Percentiles rank a stretch among this genome's conserved stretches.
phyloP scores from a whole-genome alignment of 1,284 basidiomycete genomes.

The Trichosporon ovoides region DNA sequence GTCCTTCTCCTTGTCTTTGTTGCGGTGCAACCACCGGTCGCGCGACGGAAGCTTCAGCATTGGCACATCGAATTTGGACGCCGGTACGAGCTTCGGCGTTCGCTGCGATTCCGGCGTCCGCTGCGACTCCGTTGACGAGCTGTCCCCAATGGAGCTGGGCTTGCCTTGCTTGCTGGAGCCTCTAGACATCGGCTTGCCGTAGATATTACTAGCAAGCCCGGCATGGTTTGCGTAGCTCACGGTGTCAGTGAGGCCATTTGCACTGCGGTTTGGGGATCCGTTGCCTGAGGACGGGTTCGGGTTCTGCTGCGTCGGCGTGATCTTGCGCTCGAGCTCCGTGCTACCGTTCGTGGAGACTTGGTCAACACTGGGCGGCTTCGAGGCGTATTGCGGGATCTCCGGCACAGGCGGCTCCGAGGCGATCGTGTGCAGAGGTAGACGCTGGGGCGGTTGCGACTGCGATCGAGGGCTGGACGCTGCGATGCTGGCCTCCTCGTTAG shows the following conservation, averaged over 20 bases:
- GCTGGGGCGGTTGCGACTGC: not conserved
- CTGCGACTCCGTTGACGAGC: not conserved
- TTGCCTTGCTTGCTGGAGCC: not conserved
- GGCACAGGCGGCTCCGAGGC: not conserved
- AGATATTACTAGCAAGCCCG: no score
- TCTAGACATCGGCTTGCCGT: not conserved
- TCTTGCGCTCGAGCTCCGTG: not conserved
- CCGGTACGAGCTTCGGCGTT: not conserved
- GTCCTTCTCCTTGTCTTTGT: constrained; percentile 11
- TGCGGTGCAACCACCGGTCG: not conserved
- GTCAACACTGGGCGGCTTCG: not conserved
- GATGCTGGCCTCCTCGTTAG: not conserved
- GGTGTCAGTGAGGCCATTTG: not conserved
- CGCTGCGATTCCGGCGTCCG: not conserved
- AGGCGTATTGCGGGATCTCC: not conserved
- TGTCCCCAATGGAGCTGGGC: not conserved
- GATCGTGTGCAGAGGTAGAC: not conserved
- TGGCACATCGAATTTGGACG: not conserved
- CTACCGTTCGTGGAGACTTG: not conserved
- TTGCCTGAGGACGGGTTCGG: not conserved
- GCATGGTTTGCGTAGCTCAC: not conserved
- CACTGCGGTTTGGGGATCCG: no score
- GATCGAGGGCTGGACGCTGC: not conserved
- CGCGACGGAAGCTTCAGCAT: not conserved
- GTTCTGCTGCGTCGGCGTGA: not conserved